Evolutionary conservation across 306 rosid species (phyloP).

Genomic region (Cyclanthera cordifolia): DNA sequence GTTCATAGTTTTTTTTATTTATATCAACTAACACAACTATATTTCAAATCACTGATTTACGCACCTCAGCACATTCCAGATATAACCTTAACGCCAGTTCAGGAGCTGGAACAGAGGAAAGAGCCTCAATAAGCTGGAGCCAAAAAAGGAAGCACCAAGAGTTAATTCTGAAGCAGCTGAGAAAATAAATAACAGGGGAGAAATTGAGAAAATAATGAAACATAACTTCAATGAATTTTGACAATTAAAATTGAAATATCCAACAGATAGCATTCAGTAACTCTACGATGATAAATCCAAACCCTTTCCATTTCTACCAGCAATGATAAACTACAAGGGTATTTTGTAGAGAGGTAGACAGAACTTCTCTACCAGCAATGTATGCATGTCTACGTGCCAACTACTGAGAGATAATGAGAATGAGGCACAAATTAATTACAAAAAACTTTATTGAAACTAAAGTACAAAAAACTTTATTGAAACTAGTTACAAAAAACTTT

Average conservation of each 20-base stretch:
- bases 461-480: no score
- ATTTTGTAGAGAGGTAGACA: background rate
- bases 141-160: slow-evolving; percentile 9
- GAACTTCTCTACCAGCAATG: background rate
- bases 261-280: background rate
- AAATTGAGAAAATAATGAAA: background rate
- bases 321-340: background rate
- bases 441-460: no score
- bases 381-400: background rate
- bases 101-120: slow-evolving; percentile 33
- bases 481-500: no score
- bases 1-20: no score
- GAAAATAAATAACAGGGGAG: background rate
- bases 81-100: slow-evolving; percentile 37
- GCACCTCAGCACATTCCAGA: slow-evolving; percentile 44
- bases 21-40: background rate
- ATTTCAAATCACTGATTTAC: background rate
- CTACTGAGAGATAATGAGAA: background rate
- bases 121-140: slow-evolving; percentile 32
- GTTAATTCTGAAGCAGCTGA: background rate
- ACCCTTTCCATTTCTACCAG: background rate
- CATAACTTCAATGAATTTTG: background rate
- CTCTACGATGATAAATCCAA: background rate
- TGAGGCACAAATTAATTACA: no score
- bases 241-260: background rate